Evolutionary conservation across 768 basidiomycete genomes (phyloP).

Genomic region (Clavulina sp.): DNA sequence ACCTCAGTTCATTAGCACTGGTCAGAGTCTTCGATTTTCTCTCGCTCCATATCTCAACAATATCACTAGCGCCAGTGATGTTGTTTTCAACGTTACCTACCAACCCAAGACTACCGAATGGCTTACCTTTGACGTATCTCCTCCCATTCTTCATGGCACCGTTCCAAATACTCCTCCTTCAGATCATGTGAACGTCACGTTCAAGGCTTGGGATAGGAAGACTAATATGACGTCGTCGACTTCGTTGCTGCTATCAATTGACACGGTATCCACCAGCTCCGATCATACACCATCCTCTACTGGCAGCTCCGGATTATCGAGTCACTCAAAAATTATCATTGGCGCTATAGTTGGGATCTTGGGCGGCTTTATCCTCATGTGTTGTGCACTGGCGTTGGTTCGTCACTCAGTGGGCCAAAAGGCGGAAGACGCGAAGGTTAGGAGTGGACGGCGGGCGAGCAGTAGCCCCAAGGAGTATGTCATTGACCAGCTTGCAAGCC

Average conservation of each 20-base stretch:
- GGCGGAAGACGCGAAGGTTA: neutral
- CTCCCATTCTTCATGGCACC: neutral
- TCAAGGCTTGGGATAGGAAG: neutral
- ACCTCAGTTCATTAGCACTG: neutral
- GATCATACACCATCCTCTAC: neutral
- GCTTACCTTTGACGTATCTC: neutral
- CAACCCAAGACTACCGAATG: neutral
- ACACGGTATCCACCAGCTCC: neutral
- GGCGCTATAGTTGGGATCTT: neutral
- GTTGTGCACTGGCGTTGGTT: neutral
- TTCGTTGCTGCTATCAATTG: neutral
- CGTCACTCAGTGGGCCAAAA: neutral
- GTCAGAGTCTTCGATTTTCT: neutral
- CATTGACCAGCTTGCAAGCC: neutral
- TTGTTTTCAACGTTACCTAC: neutral
- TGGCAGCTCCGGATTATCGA: neutral
- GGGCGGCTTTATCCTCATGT: neutral
- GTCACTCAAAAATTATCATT: neutral
- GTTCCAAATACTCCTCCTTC: neutral
- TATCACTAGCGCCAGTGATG: neutral
- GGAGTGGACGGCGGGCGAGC: neutral
- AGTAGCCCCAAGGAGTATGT: neutral
- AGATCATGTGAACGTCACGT: neutral
- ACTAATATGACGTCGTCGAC: neutral
- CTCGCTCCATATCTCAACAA: neutral